These are phyloP conservation scores for Apiospora phragmitis DNA, from an alignment of 2,329 filamentous ascomycete species.

Conservation along the genomic window DNA sequence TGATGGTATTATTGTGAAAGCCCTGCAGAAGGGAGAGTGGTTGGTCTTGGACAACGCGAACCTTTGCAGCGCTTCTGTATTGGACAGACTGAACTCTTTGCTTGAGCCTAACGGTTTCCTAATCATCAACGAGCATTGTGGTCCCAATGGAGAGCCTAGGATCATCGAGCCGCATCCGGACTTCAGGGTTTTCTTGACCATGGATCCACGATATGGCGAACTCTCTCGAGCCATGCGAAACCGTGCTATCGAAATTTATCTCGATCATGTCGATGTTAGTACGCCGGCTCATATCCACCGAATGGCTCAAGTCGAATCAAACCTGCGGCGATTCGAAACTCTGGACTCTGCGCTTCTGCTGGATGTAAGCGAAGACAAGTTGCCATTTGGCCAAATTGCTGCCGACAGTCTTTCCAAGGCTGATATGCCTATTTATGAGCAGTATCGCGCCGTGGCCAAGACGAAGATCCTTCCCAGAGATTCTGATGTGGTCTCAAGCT, in stretches of 20 bases:
- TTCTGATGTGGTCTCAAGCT: not conserved
- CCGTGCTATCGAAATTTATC: slow-evolving; percentile 84
- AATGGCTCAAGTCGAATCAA: slow-evolving; percentile 50
- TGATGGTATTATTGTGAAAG: slow-evolving; percentile 87
- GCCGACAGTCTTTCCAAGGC: slow-evolving; percentile 49
- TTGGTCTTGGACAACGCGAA: slow-evolving; percentile 96
- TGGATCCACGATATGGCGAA: slow-evolving; percentile 90
- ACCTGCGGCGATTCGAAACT: slow-evolving; percentile 46
- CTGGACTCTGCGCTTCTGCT: slow-evolving; percentile 35
- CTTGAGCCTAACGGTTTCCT: slow-evolving; percentile 87
- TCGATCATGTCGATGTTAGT: slow-evolving; percentile 50
- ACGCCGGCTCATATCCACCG: slow-evolving; percentile 36
- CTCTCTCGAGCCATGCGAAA: slow-evolving; percentile 96
- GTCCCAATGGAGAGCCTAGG: slow-evolving; percentile 75
- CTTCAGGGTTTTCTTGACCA: slow-evolving; percentile 91
- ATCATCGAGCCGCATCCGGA: slow-evolving; percentile 79
- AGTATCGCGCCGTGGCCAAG: not conserved
- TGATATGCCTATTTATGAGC: slow-evolving; percentile 34
- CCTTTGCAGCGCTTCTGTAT: slow-evolving; percentile 89
- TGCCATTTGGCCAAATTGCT: slow-evolving; percentile 33
- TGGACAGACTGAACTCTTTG: slow-evolving; percentile 91
- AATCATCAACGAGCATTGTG: slow-evolving; percentile 91
- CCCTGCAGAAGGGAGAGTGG: slow-evolving; percentile 85
- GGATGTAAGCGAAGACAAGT: slow-evolving; percentile 23
- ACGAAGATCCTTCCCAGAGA: not conserved